Evolutionary conservation across 805 yeast genomes (phyloP).

Genomic region (Myxozyma kluyveri): DNA sequence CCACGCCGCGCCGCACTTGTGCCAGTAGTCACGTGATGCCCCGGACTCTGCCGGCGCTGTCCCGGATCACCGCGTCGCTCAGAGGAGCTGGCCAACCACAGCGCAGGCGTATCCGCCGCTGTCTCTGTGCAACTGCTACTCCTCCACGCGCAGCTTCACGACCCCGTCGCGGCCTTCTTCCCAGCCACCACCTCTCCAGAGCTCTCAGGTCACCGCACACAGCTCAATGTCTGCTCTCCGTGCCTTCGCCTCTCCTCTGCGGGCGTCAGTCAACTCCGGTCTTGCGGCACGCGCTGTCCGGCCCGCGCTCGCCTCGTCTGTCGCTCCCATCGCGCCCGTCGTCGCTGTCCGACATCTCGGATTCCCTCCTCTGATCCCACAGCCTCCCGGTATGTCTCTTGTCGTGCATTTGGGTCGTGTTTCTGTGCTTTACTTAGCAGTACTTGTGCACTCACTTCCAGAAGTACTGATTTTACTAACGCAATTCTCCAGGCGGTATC

Average conservation of each 20-base stretch:
- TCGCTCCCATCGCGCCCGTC: conserved; percentile 10
- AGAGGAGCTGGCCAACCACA: neutral
- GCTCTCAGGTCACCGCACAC: too few species aligned
- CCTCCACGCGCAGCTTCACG: neutral
- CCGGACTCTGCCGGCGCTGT: conserved; percentile 4
- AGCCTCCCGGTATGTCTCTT: conserved; percentile 25
- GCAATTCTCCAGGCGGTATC: conserved; percentile 78
- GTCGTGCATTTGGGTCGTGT: neutral
- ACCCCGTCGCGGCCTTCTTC: neutral
- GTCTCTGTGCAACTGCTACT: neutral
- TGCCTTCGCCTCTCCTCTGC: conserved; percentile 15
- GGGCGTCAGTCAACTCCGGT: conserved; percentile 12
- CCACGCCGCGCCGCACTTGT: conserved; percentile 3
- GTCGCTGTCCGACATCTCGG: conserved; percentile 25
- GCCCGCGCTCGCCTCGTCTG: conserved; percentile 9
- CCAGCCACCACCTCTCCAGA: neutral
- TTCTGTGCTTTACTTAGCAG: neutral
- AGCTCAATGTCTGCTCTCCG: conserved; percentile 19
- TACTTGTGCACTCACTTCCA: neutral
- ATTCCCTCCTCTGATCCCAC: conserved; percentile 27
- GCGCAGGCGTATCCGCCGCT: conserved; percentile 2
- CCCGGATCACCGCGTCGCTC: neutral
- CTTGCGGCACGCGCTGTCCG: conserved; percentile 8
- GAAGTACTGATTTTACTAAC: neutral
- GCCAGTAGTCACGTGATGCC: conserved; percentile 7